phyloP scores from a whole-genome alignment of 768 basidiomycete genomes.

The Suillus spraguei region DNA sequence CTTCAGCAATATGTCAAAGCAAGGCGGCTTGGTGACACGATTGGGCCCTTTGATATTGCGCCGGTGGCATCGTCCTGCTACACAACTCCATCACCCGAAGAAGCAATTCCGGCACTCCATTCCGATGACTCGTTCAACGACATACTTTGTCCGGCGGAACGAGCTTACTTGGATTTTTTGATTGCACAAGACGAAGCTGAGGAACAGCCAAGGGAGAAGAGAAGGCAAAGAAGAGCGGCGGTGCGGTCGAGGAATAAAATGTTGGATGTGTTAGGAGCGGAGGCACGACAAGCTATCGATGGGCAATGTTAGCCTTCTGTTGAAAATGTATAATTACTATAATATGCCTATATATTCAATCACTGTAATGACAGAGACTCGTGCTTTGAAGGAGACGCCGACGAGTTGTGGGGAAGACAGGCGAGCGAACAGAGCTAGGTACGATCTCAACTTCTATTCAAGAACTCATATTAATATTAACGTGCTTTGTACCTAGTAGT shows the following conservation, averaged over 20 bases:
- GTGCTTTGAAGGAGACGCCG: too few relatives aligned
- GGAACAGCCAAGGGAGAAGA: slow-evolving; percentile 4
- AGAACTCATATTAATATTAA: too few relatives aligned
- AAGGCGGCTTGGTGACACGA: slow-evolving; percentile 2
- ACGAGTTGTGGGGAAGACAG: too few relatives aligned
- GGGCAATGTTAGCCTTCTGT: background rate
- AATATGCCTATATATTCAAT: background rate
- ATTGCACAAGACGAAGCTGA: slow-evolving; percentile 9
- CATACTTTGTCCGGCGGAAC: background rate
- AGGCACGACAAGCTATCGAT: slow-evolving; percentile 13
- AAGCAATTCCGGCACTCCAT: background rate
- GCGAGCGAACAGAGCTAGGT: too few relatives aligned
- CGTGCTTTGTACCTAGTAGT: too few relatives aligned
- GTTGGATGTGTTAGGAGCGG: slow-evolving; percentile 15
- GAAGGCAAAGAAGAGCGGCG: slow-evolving; percentile 11
- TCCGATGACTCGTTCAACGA: background rate
- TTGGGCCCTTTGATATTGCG: slow-evolving; percentile 11
- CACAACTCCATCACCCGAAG: background rate
- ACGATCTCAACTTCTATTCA: too few relatives aligned
- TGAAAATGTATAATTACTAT: background rate
- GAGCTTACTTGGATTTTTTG: slow-evolving; percentile 9
- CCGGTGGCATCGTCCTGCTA: background rate
- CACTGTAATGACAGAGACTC: background rate
- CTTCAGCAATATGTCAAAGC: slow-evolving; percentile 6
- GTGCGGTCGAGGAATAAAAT: slow-evolving; percentile 14